Base-by-base conservation (phyloP, 164 flowering plant species). In the Kalanchoe fedtschenkoi region DNA sequence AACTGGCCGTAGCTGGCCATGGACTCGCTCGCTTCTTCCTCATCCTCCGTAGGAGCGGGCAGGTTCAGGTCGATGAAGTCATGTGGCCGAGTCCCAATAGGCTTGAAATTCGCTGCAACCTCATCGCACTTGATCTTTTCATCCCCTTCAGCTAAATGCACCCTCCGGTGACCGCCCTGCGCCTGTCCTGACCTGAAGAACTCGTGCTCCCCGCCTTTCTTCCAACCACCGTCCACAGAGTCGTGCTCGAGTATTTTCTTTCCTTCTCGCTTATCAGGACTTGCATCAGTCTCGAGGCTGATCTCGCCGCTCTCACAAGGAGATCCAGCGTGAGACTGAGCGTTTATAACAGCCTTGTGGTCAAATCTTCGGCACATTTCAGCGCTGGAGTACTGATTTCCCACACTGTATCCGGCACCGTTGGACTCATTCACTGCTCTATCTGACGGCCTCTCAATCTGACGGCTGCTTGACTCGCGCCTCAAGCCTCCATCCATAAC, bases 101-200 rank as follows among this genome's bases (percentile, higher is more conserved):
- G 81, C 68, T 63, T 76, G 38, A n/a, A 33, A 19, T 33, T 66
- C 53, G 73, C 73, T 42, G 70, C 34, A 9, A 70, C 64, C 58
- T 61, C 69, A 38, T 34, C 60, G 22, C 26, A 51, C 60, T 63
- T 51, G 32, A 24, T 64, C 14, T 69, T 70, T 53, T 74, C 80
- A 0, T 70, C 39, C 22, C 63, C 66, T 34, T 78, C 85, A 34
- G 75, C 33, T 61, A 78, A 65, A 70, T 83, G 91, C 39, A 88
- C 76, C 72, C 90, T 76, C 72, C 83, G 81, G 72, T 85, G 90
- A 46, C 88, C 90, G 15, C 89, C 88, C 51, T 83, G 72, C 32
- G 88, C 89, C 74, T 88, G 88, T 37, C 88, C 89, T 17, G 89
- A 82, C 56, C 72, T 38, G 61, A 81, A 86, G 34, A 77, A 85